Evolutionary conservation across 108 stramenopile species (phyloP).

Genomic region (Nannochloropsis salina): DNA sequence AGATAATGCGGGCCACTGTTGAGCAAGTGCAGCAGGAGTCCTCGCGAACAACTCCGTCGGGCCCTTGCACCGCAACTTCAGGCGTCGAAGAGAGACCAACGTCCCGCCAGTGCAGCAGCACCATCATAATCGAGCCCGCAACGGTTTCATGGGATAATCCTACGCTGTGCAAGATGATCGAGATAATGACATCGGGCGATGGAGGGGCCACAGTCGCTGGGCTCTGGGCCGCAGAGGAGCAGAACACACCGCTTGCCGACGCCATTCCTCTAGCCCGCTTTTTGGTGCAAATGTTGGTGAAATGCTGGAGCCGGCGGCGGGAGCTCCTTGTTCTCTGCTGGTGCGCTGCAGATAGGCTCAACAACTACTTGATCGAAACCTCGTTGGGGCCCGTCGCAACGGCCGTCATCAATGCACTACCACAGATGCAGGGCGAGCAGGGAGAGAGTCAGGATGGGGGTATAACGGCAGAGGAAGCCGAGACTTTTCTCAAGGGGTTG

Average conservation of each 20-base stretch:
- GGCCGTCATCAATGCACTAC: neutral
- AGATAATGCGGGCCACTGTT: neutral
- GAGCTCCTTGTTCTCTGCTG: neutral
- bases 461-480: neutral
- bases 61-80: neutral
- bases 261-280: neutral
- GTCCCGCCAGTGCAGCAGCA: neutral
- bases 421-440: neutral
- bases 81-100: neutral
- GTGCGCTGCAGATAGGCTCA: neutral
- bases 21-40: neutral
- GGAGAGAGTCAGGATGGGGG: neutral
- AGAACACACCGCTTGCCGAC: neutral
- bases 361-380: neutral
- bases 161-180: neutral
- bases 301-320: conserved; percentile 14
- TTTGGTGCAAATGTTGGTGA: neutral
- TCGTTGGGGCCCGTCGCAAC: neutral
- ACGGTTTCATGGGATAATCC: neutral
- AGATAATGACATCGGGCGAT: neutral
- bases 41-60: neutral
- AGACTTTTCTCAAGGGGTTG: neutral
- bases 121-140: neutral
- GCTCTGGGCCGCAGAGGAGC: conserved; percentile 12
- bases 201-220: neutral